A percentile compares a stretch with the other conserved stretches of the same genome.
phyloP scores from a whole-genome alignment of 1,139 yeast genomes.

The Trichomonascaceae sp. region DNA sequence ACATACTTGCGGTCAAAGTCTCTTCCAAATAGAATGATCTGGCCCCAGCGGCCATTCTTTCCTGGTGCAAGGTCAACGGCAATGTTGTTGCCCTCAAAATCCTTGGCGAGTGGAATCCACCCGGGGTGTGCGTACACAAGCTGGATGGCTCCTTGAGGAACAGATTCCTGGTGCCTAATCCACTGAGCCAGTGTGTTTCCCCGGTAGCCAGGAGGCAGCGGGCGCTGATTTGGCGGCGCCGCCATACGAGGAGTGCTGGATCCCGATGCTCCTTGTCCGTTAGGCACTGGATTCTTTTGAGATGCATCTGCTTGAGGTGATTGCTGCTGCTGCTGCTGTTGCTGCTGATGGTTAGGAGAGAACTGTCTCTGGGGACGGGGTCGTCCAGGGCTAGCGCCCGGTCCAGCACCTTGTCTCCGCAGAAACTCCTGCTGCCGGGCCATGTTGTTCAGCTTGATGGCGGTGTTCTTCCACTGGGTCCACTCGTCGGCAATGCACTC shows the following conservation, averaged over 20 bases:
- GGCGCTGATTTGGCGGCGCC: neutral
- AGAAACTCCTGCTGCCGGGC: conserved; percentile 8
- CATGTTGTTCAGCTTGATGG: conserved; percentile 25
- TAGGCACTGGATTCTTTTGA: neutral
- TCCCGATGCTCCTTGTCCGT: neutral
- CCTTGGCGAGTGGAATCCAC: conserved; percentile 88
- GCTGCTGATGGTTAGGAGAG: conserved; percentile 7
- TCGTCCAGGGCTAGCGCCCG: conserved; percentile 6
- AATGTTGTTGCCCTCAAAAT: conserved; percentile 77
- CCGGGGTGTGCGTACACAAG: conserved; percentile 68
- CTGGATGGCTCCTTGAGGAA: conserved; percentile 65
- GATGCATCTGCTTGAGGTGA: neutral
- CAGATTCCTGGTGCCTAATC: conserved; percentile 41
- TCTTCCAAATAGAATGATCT: conserved; percentile 76
- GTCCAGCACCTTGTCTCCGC: conserved; percentile 7
- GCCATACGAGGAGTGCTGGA: too few species aligned
- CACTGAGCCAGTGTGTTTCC: conserved; percentile 11
- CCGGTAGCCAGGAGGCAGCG: too few species aligned
- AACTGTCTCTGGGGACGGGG: neutral
- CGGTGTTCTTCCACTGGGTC: conserved; percentile 60
- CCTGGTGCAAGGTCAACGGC: conserved; percentile 88
- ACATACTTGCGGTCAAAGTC: conserved; percentile 77
- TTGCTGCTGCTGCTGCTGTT: conserved; percentile 6
- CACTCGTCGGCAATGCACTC: conserved; percentile 62
- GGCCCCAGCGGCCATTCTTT: conserved; percentile 61